A percentile compares a stretch with the other conserved stretches of the same genome.
Conservation (phyloP, 208 protist genomes). For the Trypanosoma platydactyli region DNA sequence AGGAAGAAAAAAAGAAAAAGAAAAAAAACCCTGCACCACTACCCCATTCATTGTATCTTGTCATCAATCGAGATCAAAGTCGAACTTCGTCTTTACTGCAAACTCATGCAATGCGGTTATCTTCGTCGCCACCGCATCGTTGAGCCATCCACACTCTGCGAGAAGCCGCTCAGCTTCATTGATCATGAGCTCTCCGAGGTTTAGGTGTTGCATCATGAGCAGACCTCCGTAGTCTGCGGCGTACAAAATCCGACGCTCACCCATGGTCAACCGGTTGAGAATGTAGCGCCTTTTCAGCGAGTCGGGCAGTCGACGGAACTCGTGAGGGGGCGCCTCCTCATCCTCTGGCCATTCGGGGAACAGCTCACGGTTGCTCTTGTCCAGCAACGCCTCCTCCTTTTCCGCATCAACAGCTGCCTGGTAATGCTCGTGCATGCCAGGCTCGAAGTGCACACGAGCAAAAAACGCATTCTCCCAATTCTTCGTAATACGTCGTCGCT, state of each 20-base stretch:
- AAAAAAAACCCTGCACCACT: slow-evolving; percentile 10
- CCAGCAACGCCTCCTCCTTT: slow-evolving; percentile 30
- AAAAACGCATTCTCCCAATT: slow-evolving; percentile 90
- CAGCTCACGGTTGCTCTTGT: slow-evolving; percentile 35
- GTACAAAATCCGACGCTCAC: slow-evolving; percentile 74
- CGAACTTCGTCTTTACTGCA: slow-evolving; percentile 62
- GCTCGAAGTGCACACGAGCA: slow-evolving; percentile 76
- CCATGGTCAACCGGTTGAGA: slow-evolving; percentile 69
- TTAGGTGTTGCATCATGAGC: slow-evolving; percentile 87
- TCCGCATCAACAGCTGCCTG: slow-evolving; percentile 49
- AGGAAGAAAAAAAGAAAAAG: not conserved
- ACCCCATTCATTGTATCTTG: not conserved
- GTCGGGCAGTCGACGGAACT: slow-evolving; percentile 50
- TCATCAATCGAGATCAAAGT: slow-evolving; percentile 79
- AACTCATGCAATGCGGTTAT: slow-evolving; percentile 54
- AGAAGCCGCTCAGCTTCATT: slow-evolving; percentile 70
- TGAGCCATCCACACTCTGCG: slow-evolving; percentile 72
- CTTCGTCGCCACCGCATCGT: slow-evolving; percentile 46
- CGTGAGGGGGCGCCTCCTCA: slow-evolving; percentile 58
- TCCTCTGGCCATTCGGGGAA: slow-evolving; percentile 75
- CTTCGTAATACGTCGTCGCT: slow-evolving; percentile 54
- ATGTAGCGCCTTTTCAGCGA: slow-evolving; percentile 69
- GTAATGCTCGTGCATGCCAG: slow-evolving; percentile 80
- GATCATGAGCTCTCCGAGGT: slow-evolving; percentile 78
- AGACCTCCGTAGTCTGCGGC: slow-evolving; percentile 77